phyloP scores from a whole-genome alignment of 2,329 filamentous ascomycete genomes.

The Aquanectria penicillioides region DNA sequence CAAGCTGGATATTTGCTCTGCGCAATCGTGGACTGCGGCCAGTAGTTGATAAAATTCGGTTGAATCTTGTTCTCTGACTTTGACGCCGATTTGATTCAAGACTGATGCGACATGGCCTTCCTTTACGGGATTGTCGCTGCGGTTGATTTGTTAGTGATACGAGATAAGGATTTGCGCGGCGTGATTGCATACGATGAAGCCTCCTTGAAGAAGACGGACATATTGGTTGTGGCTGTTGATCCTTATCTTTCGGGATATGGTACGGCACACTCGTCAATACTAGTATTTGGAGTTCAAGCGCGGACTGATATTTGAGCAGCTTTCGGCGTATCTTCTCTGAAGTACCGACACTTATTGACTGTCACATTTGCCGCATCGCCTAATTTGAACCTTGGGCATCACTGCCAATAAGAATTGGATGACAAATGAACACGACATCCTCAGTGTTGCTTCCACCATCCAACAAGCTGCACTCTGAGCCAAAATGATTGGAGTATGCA shows the following conservation, averaged over 20 bases:
- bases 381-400: too few species aligned
- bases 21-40: conserved; percentile 62
- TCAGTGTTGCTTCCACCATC: too few species aligned
- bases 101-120: conserved; percentile 50
- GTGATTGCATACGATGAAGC: conserved; percentile 44
- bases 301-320: not conserved
- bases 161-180: not conserved
- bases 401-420: too few species aligned
- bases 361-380: too few species aligned
- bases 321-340: not conserved
- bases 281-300: not conserved
- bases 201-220: conserved; percentile 54
- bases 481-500: not conserved
- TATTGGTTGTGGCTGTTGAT: conserved; percentile 25
- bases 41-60: conserved; percentile 59
- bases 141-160: not conserved
- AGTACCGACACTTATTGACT: not conserved
- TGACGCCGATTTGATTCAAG: conserved; percentile 49
- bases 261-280: not conserved
- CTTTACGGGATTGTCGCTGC: conserved; percentile 52
- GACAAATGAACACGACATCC: too few species aligned
- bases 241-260: not conserved
- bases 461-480: not conserved
- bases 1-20: conserved; percentile 53
- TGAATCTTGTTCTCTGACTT: conserved; percentile 48